Base-by-base conservation (phyloP, 768 basidiomycete genomes). In the Neoboletus brunneissimus region DNA sequence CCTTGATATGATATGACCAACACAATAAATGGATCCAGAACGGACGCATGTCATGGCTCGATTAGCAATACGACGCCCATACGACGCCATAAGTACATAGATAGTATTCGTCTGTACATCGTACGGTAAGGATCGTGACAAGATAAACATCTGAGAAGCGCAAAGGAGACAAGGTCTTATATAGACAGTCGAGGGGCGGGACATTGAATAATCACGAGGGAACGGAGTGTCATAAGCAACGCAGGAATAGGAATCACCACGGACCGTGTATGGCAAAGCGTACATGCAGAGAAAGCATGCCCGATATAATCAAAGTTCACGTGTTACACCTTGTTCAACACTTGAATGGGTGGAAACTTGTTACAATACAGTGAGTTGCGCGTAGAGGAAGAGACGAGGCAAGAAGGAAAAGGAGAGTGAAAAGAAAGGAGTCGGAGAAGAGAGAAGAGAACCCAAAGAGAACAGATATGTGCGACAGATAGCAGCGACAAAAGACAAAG, bases 281-380 rank as follows among this genome's bases (percentile, higher is more conserved):
- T 54, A 60, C 57, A 51, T 61, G 54, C 40, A 38, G 54, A 40
- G 53, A 49, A 56, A 49, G 54, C 46, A 62, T 53, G 56, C 68
- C 61, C 62, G 56, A 64, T 55, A 72, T 73, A 72, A 74, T 70
- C 77, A 75, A 72, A 75, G 76, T 81, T 77, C 77, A 67, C 65
- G 65, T 71, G 66, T 70, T 76, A 77, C 75, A 79, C 75, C 76
- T 77, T 73, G 77, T 81, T 81, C 77, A 81, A 82, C 80, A 81
- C 75, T 78, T 77, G 77, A 79, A 78, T 70, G 74, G 66, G 75
- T 72, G 64, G 62, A 69, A 74, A 63, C 68, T 70, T 87, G 84
- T 79, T 90, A 91, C 88, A 90, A 86, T 90, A 91, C 89, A 90
- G 80, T 88, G 84, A 81, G 82, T 67, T 80, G 79, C 61, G 34